Percentiles rank a stretch among this genome's conserved stretches.
These are phyloP conservation scores for Zygnema circumcarinatum DNA, from an alignment of 139 green algal species.

Conservation along the genomic window DNA sequence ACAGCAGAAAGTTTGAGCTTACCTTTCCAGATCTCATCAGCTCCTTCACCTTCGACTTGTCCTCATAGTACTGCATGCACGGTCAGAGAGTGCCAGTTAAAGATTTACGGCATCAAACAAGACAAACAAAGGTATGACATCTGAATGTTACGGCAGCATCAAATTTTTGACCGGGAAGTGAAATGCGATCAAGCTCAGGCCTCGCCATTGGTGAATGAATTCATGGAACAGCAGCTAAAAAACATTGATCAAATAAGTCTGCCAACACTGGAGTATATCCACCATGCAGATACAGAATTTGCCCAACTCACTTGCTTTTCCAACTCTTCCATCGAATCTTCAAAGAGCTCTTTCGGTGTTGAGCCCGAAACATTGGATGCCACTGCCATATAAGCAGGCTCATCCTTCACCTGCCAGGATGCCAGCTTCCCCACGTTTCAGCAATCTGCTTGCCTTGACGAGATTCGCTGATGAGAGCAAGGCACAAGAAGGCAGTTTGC, in stretches of 20 bases:
- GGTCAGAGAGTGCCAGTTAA: too few relatives aligned
- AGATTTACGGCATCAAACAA: too few relatives aligned
- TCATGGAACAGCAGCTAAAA: too few relatives aligned
- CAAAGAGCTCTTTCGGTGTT: slow-evolving; percentile 86
- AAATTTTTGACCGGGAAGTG: too few relatives aligned
- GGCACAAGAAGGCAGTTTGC: neutral
- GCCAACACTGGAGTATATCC: too few relatives aligned
- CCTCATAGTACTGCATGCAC: slow-evolving; percentile 42
- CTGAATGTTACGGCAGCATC: too few relatives aligned
- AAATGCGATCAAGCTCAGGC: too few relatives aligned
- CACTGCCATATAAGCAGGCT: slow-evolving; percentile 73
- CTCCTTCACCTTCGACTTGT: slow-evolving; percentile 60
- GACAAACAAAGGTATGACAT: too few relatives aligned
- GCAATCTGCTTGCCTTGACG: neutral
- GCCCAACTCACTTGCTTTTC: slow-evolving; percentile 73
- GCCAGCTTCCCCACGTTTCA: neutral
- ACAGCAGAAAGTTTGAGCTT: too few relatives aligned
- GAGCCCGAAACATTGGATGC: slow-evolving; percentile 72
- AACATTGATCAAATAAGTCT: too few relatives aligned
- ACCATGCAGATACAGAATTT: too few relatives aligned
- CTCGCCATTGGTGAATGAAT: too few relatives aligned
- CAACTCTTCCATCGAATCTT: slow-evolving; percentile 85
- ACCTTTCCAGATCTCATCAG: slow-evolving; percentile 60
- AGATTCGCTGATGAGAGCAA: neutral
- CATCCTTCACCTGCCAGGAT: slow-evolving; percentile 51